Conservation (phyloP, 805 yeast species). For the Saturnispora dispora region DNA sequence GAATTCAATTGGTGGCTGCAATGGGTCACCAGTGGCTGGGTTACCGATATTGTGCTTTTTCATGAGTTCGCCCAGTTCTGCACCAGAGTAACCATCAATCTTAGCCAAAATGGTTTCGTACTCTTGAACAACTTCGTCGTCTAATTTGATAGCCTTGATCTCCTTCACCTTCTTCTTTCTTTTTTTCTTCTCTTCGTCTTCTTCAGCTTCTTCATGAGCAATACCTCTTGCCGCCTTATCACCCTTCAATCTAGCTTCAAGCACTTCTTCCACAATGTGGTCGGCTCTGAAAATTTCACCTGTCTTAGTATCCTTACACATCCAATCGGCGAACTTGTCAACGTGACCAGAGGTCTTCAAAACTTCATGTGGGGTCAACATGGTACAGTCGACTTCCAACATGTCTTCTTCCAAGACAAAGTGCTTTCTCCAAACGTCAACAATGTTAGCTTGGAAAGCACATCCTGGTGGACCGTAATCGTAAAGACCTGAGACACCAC, state of each 20-base stretch:
- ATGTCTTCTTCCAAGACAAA: conserved; percentile 95
- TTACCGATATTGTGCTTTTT: conserved; percentile 73
- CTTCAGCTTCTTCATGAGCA: conserved; percentile 54
- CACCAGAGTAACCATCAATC: conserved; percentile 93
- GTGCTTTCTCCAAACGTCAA: conserved; percentile 97
- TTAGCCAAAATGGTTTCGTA: conserved; percentile 82
- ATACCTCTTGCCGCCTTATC: conserved; percentile 95
- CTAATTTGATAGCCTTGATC: conserved; percentile 79
- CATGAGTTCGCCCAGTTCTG: conserved; percentile 84
- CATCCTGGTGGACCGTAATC: conserved; percentile 99
- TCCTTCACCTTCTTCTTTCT: conserved; percentile 95
- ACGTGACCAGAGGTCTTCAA: conserved; percentile 98
- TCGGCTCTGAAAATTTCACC: conserved; percentile 99
- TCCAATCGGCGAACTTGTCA: conserved; percentile 98
- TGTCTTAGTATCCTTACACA: conserved; percentile 91
- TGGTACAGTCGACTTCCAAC: conserved; percentile 97
- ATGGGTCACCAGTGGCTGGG: conserved; percentile 80
- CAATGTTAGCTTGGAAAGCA: conserved; percentile 90
- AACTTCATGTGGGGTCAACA: conserved; percentile 96
- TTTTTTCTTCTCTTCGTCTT: conserved; percentile 73
- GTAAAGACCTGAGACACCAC: conserved; percentile 96
- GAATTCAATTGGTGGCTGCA: conserved; percentile 90
- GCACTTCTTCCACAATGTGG: conserved; percentile 94
- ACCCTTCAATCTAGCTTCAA: conserved; percentile 94
- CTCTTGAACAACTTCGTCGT: conserved; percentile 68